Evolutionary conservation across 2,329 filamentous ascomycete species (phyloP), one percentile per base, ranked within the genome.

Genomic region (Geosmithia putterillii): DNA sequence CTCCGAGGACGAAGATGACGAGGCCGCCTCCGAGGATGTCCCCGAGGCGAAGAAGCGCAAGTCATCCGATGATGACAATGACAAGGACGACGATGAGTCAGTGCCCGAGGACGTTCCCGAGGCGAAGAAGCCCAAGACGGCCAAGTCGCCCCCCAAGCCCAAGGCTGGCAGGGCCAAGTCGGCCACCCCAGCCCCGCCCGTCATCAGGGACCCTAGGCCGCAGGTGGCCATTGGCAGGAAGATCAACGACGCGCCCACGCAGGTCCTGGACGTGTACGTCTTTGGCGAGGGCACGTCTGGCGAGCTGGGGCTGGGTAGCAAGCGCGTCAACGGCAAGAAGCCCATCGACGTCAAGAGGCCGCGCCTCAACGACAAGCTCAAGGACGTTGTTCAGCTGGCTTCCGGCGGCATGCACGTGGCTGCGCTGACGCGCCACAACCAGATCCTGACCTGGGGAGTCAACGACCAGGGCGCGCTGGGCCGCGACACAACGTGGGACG

Each of bases 231-330:
- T 79, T 48, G 80, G 86, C 56, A 82, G 83, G 61, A 76, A 76
- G 56, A 78, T 89, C 54, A 88, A 87, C 59, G 58, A 73, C 20
- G 67, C 73, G 15, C 83, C 83, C 4, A 76, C 70, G 0, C 61
- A 77, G 50, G 66, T 69, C 21, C 71, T 92, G 46, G 79, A 89
- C 54, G 68, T 92, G 46, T 90, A 81, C 55, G 83, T 89, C 42
- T 90, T 86, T 53, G 86, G 86, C 42, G 83, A 87, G 59, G 86
- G 85, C 34, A 75, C 75, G 47, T 80, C 79, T n/a, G 86, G 86
- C 51, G 86, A 94, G 65, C 80, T 94, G 38, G 86, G 86, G 34
- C 74, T 94, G 17, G 86, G 86, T 40, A 76, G 72, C 47, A 79
- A 76, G 56, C 69, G 55, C 79, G 77, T 77, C 52, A 66, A 73